Base-by-base conservation (phyloP, 2,329 filamentous ascomycete species). In the Xylaria sp. region DNA sequence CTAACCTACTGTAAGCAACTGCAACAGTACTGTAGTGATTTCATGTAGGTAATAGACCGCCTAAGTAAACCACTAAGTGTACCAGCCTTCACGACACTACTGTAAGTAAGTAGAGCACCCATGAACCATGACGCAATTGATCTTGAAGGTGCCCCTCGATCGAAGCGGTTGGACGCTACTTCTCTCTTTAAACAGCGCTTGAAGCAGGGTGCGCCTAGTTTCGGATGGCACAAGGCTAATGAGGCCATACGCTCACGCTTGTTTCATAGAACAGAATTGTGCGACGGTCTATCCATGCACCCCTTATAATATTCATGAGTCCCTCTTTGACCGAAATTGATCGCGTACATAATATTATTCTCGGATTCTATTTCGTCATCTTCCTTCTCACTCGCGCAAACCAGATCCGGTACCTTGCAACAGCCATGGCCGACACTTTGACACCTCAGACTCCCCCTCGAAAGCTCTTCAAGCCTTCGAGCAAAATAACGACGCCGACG, bases 381-480 rank as follows among this genome's bases (percentile, higher is more conserved):
- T 77, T 77, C 59, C 7, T 78, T 52, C 66, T 72, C 39, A 55
- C 75, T 10, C 72, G 72, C 65, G 68, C 71, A 18, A 67, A 72
- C 62, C 74, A 71, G 20, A 69, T 77, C 43, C 70, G 67, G 18
- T 66, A 62, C 46, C 52, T 72, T 57, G 56, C 67, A 36, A 51
- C 68, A 61, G 66, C 52, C 55, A 76, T 79, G 75, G 75, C 76
- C 46, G 76, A 78, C 68, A 72, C 74, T 43, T 49, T 75, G 51
- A 59, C 70, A 52, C 75, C 77, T 15, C 75, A 75, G 56, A 77
- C 77, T 39, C 74, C 77, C n/a, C 70, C 76, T 31, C 76, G 68
- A 68, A 79, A 78, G 69, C 69, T 79, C 18, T 79, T 79, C 69
- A 79, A 79, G 69, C 71, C 78, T 51, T 76, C 78, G 23, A 75